Conservation (phyloP, 2,329 filamentous ascomycete genomes). For the Diaporthe sp. region DNA sequence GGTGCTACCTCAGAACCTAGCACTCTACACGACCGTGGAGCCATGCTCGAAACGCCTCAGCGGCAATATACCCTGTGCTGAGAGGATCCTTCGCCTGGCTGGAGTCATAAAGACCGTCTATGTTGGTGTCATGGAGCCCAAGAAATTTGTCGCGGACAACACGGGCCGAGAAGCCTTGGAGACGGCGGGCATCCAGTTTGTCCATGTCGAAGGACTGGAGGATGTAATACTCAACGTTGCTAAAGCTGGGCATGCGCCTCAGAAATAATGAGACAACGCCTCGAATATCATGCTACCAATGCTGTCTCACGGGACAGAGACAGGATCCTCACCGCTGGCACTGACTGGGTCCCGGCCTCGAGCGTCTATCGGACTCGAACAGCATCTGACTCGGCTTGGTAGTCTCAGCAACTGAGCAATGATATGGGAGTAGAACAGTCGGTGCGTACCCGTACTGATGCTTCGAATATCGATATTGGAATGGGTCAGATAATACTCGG, state of each 20-base stretch:
- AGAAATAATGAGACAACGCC: neutral
- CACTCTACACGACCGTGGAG: conserved; percentile 94
- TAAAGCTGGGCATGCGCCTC: conserved; percentile 78
- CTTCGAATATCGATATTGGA: neutral
- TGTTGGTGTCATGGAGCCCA: conserved; percentile 89
- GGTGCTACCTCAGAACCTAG: conserved; percentile 65
- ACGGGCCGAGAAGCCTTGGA: conserved; percentile 79
- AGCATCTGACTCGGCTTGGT: neutral
- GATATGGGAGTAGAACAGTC: neutral
- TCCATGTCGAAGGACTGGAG: conserved; percentile 82
- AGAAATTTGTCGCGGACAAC: conserved; percentile 89
- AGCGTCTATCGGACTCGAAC: neutral
- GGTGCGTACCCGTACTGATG: neutral
- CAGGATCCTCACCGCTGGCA: neutral
- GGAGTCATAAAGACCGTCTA: conserved; percentile 82
- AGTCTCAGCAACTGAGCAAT: neutral
- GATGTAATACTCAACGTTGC: conserved; percentile 85
- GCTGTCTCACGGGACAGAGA: neutral
- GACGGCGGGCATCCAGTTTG: conserved; percentile 79
- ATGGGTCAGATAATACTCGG: no score
- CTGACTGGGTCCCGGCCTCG: neutral
- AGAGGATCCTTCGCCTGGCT: conserved; percentile 78
- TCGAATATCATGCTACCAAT: fast-evolving
- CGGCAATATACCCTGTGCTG: conserved; percentile 82
- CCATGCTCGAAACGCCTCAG: conserved; percentile 82